A percentile compares a stretch with the other conserved stretches of the same genome.
phyloP scores from a whole-genome alignment of 2,329 filamentous ascomycete species.

The Talaromyces piceae region DNA sequence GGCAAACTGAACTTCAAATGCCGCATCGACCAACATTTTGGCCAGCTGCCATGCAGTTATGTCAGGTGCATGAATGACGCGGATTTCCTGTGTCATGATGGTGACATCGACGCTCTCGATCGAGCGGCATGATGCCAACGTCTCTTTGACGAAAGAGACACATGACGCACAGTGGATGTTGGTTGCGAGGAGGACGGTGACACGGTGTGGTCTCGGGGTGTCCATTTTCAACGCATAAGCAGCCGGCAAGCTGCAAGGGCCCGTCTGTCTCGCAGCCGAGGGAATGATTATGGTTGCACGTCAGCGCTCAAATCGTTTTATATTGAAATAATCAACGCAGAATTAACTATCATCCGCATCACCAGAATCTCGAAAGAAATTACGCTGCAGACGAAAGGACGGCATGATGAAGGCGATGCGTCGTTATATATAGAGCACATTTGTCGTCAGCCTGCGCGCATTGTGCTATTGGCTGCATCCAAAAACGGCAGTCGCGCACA shows the following conservation, averaged over 20 bases:
- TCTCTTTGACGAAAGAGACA: slow-evolving; percentile 38
- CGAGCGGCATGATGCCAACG: slow-evolving; percentile 31
- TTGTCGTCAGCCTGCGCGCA: not conserved
- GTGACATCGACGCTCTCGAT: slow-evolving; percentile 34
- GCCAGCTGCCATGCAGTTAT: slow-evolving; percentile 28
- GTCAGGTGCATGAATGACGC: slow-evolving; percentile 29
- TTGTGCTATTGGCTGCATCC: not conserved
- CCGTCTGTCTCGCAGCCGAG: too few relatives aligned
- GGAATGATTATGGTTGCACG: too few relatives aligned
- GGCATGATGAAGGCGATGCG: not conserved
- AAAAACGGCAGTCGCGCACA: slow-evolving; percentile 10
- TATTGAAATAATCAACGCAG: too few relatives aligned
- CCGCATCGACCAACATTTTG: slow-evolving; percentile 34
- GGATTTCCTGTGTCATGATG: slow-evolving; percentile 38
- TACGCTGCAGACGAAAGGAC: too few relatives aligned
- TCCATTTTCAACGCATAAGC: not conserved
- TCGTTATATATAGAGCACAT: not conserved
- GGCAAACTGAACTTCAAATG: slow-evolving; percentile 41
- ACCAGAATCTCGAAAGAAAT: too few relatives aligned
- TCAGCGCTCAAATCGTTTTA: too few relatives aligned
- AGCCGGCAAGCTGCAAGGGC: not conserved
- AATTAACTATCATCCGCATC: too few relatives aligned
- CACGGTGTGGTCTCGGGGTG: slow-evolving; percentile 7
- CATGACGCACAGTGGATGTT: slow-evolving; percentile 45
- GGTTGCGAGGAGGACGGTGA: slow-evolving; percentile 37